phyloP scores from a whole-genome alignment of 2,329 filamentous ascomycete genomes.

The Trichoderma sp. region DNA sequence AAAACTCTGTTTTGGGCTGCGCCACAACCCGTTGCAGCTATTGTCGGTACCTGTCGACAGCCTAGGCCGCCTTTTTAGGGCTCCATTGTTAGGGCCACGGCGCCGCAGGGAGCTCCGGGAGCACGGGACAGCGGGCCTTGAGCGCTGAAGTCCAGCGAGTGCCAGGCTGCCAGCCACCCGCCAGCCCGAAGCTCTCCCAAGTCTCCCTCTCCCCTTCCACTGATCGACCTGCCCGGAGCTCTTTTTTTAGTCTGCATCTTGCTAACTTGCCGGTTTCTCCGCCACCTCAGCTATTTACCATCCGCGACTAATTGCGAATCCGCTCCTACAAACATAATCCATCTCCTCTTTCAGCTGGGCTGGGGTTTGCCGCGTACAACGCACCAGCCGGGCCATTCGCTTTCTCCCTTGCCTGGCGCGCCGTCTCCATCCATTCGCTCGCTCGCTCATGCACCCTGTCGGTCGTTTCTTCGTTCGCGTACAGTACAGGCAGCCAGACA shows the following conservation, averaged over 20 bases:
- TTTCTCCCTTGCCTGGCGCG: slow-evolving; percentile 18
- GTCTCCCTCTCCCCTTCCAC: not conserved
- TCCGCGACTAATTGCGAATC: slow-evolving; percentile 12
- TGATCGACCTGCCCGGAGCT: not conserved
- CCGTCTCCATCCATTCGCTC: slow-evolving; percentile 15
- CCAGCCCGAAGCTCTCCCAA: not conserved
- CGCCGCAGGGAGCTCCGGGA: slow-evolving; percentile 25
- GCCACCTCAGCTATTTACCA: slow-evolving; percentile 11
- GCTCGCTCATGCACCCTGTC: slow-evolving; percentile 22
- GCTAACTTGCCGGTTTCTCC: slow-evolving; percentile 17
- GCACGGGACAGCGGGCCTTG: slow-evolving; percentile 22
- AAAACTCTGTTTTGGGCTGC: slow-evolving; percentile 15
- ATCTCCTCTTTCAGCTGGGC: slow-evolving; percentile 27
- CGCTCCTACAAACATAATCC: not conserved
- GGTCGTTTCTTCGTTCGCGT: slow-evolving; percentile 14
- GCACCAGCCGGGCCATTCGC: not conserved
- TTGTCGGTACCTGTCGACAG: slow-evolving; percentile 3
- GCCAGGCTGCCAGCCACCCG: not conserved
- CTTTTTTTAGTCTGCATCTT: slow-evolving; percentile 3
- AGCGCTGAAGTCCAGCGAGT: slow-evolving; percentile 14
- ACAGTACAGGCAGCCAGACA: slow-evolving; percentile 8
- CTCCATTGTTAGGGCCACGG: slow-evolving; percentile 26
- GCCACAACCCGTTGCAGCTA: slow-evolving; percentile 21
- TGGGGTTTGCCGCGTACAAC: slow-evolving; percentile 18
- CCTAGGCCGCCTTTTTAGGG: slow-evolving; percentile 19